A percentile compares a stretch with the other conserved stretches of the same genome.
Conservation (phyloP, 495 filamentous ascomycete genomes). For the Letharia lupina region DNA sequence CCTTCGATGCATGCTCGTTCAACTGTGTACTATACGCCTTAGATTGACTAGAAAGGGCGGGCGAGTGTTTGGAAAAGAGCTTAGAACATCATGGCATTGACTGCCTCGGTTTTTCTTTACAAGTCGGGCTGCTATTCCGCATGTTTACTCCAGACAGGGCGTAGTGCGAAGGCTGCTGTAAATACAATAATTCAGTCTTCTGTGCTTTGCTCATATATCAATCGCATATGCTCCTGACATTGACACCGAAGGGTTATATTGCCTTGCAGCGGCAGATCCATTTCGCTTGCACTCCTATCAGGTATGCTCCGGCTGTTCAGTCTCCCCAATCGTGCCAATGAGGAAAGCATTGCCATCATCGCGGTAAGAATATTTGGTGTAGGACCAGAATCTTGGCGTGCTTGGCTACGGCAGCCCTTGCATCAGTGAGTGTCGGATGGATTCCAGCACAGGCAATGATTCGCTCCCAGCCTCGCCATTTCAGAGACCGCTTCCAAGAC, state of each 20-base stretch:
- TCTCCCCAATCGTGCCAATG: too few relatives aligned
- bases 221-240: too few relatives aligned
- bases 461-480: conserved; percentile 23
- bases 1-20: neutral
- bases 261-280: too few relatives aligned
- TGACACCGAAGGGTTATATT: too few relatives aligned
- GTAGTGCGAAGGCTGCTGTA: conserved; percentile 8
- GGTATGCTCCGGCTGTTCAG: too few relatives aligned
- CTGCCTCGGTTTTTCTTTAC: neutral
- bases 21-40: conserved; percentile 13
- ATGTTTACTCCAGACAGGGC: neutral
- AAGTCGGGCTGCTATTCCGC: neutral
- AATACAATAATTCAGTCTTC: conserved; percentile 9
- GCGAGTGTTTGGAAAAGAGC: neutral
- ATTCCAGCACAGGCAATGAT: conserved; percentile 7
- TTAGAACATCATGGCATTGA: conserved; percentile 5
- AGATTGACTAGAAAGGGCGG: conserved; percentile 12
- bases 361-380: conserved; percentile 6
- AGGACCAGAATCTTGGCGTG: neutral
- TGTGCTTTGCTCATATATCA: neutral
- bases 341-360: neutral
- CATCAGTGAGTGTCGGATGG: conserved; percentile 10
- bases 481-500: conserved; percentile 20
- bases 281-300: too few relatives aligned
- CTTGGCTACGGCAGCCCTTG: conserved; percentile 8